Conservation (phyloP, 305 asterid genomes). For the Fraxinus ornus region DNA sequence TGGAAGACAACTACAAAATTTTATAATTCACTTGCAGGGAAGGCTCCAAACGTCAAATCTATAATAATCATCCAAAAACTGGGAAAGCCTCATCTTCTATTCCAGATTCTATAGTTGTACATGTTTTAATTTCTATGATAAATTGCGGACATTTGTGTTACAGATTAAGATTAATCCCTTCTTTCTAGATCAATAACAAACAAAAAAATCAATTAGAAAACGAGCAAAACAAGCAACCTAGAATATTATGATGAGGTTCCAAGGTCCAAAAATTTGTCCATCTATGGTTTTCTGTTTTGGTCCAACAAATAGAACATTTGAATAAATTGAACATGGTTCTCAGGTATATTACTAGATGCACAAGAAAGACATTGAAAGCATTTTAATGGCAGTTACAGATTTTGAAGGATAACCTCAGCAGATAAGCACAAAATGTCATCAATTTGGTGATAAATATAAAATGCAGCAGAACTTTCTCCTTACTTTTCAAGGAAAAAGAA, state of each 20-base stretch:
- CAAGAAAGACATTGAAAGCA: background rate
- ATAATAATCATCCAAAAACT: background rate
- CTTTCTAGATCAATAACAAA: background rate
- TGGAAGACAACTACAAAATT: background rate
- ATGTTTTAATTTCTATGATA: background rate
- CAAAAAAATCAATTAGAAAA: background rate
- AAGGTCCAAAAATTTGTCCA: background rate
- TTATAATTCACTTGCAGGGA: background rate
- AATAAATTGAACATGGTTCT: background rate
- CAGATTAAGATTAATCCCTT: background rate
- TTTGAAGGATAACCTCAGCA: conserved; percentile 8
- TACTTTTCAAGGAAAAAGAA: background rate
- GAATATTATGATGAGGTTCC: background rate
- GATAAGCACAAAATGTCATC: background rate
- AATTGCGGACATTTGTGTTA: background rate
- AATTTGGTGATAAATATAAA: background rate
- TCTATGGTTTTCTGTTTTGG: background rate
- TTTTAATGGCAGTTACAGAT: background rate
- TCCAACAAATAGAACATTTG: background rate
- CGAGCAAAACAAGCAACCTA: background rate
- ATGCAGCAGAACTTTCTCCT: background rate
- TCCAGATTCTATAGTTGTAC: background rate
- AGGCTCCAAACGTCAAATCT: background rate
- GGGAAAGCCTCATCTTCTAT: background rate
- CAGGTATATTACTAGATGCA: background rate